Conservation (phyloP, 176 grass and related monocot genomes). For the Triticum monococcum region DNA sequence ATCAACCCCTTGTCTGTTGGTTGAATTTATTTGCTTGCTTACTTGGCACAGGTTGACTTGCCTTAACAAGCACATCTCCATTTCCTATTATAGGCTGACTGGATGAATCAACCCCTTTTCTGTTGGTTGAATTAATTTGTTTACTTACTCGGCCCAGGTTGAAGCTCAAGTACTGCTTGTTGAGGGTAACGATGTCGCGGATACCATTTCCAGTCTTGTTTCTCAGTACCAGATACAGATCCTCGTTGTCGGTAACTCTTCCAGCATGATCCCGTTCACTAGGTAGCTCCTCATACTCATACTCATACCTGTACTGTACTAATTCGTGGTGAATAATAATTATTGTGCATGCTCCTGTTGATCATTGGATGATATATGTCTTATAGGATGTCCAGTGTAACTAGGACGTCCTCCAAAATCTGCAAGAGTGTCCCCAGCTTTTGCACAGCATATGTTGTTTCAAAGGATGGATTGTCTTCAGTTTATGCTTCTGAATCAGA, state of each 20-base stretch:
- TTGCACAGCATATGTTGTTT: conserved; percentile 38
- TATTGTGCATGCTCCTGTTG: neutral
- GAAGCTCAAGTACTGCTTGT: conserved; percentile 38
- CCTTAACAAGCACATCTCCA: neutral
- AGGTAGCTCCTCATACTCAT: conserved; percentile 17
- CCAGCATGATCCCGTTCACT: conserved; percentile 7
- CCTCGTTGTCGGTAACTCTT: conserved; percentile 37
- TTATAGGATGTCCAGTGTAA: conserved; percentile 30
- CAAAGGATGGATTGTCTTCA: conserved; percentile 34
- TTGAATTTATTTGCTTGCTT: neutral
- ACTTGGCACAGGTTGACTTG: conserved; percentile 16
- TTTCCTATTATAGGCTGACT: neutral
- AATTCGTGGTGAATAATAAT: neutral
- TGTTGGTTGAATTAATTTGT: neutral
- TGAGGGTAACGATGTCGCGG: conserved; percentile 27
- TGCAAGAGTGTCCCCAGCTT: conserved; percentile 37
- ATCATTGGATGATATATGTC: neutral
- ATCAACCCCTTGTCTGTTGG: neutral
- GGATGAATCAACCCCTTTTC: neutral
- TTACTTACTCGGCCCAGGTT: conserved; percentile 20
- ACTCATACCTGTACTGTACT: neutral
- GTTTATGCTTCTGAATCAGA: conserved; percentile 27
- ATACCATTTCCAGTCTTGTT: conserved; percentile 33
- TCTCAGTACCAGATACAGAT: conserved; percentile 24
- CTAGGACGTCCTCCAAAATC: conserved; percentile 37